Base-by-base conservation (phyloP, 768 basidiomycete genomes). In the Symmetrospora coprosmae region DNA sequence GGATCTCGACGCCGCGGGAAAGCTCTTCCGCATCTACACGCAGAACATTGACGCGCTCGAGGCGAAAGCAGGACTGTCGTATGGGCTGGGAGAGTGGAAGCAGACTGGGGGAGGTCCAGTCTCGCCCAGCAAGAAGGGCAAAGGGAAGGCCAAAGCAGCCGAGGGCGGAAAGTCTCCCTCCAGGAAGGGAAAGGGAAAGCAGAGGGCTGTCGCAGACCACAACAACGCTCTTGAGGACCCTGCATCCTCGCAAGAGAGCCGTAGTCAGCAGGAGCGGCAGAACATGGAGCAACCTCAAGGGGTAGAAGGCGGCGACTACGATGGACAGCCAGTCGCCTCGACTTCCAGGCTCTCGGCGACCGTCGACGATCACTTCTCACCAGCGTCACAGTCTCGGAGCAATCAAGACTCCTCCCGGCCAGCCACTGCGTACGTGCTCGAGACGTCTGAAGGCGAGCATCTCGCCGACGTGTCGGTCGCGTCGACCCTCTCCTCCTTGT, bases 11-110 rank as follows among this genome's bases (percentile, higher is more conserved):
- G 78, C 82, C 62, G 77, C 82, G 35, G 84, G 85, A 2, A 79
- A 79, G 63, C 79, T 92, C 2, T 77, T 90, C 35, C 78, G 89
- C 25, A 86, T 88, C 1, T 92, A 91, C 72, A 90, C 89, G 0
- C 89, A 37, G 47, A 91, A 92, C 73, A 91, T 91, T 62, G 89
- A 92, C 70, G 83, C 82, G 25, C 81, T 92, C 39, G 89, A 92
- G 70, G 76, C 76, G 61, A 88, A 87, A 71, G 83, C 80, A n/a
- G 89, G 89, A 2, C 78, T 92, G 9, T 81, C 83, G 1, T 86
- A 86, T 63, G 87, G 88, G n/a, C 77, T 90, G 11, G 61, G 61
- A 19, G 43, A 53, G 28, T 28, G 50, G 40, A 23, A 51, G 43
- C 28, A 60, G 49, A 25, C 25, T 9, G 28, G 31, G 28, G n/a